Evolutionary conservation across 1,284 basidiomycete species (phyloP).

Genomic region (Cryptococcus amylolentus): DNA sequence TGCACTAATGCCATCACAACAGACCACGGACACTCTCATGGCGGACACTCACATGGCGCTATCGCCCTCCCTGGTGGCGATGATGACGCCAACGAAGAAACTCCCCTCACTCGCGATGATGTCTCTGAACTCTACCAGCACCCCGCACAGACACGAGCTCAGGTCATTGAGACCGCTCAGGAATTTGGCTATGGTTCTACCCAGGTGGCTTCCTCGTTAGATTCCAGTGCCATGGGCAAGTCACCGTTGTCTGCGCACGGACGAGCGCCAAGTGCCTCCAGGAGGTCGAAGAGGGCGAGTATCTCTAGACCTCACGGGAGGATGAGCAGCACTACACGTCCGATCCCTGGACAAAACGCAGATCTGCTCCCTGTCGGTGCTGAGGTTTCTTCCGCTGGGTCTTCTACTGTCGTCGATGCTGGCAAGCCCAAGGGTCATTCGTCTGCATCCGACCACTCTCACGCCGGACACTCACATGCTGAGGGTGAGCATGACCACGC

Average conservation of each 20-base stretch:
- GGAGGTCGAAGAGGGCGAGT: constrained; percentile 19
- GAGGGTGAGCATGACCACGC: constrained; percentile 21
- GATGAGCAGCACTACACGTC: constrained; percentile 16
- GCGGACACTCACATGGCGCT: constrained; percentile 26
- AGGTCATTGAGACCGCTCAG: constrained; percentile 80
- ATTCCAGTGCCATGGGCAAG: constrained; percentile 18
- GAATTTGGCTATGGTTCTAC: constrained; percentile 58
- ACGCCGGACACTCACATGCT: background rate
- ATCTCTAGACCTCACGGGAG: constrained; percentile 9
- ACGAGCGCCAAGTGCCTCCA: constrained; percentile 16
- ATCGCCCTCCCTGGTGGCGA: constrained; percentile 30
- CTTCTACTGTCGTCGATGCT: constrained; percentile 15
- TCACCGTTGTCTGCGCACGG: constrained; percentile 23
- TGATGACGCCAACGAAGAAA: constrained; percentile 9
- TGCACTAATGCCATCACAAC: background rate
- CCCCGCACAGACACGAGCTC: constrained; percentile 82
- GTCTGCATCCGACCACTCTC: background rate
- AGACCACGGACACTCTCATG: constrained; percentile 71
- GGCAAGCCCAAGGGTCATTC: background rate
- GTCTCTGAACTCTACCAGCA: constrained; percentile 55
- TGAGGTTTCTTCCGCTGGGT: background rate
- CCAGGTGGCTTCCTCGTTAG: constrained; percentile 6
- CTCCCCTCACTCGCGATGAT: constrained; percentile 26
- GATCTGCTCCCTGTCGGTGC: constrained; percentile 22
- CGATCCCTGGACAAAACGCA: constrained; percentile 32